These are phyloP conservation scores for Epicoccum sorghinum DNA, from an alignment of 2,329 filamentous ascomycete genomes.

Conservation along the genomic window DNA sequence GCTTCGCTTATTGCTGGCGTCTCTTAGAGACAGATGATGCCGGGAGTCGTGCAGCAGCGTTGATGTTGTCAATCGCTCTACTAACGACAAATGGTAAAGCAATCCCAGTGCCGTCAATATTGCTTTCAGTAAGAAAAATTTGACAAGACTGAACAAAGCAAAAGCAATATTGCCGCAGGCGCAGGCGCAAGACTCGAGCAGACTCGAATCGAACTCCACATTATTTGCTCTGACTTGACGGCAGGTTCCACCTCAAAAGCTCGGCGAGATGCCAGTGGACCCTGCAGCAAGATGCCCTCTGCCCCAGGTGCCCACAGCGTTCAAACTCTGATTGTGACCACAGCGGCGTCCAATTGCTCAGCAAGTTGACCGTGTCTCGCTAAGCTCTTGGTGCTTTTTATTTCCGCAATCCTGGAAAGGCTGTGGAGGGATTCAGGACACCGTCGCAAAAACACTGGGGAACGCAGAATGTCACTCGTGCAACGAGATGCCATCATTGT, in stretches of 20 bases:
- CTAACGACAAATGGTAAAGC: conserved; percentile 12
- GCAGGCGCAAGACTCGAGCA: background rate
- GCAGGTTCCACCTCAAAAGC: conserved; percentile 8
- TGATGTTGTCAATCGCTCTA: conserved; percentile 4
- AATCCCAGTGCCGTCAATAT: conserved; percentile 1
- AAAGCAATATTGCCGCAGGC: background rate
- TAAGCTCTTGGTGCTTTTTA: conserved; percentile 15
- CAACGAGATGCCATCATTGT: conserved; percentile 22
- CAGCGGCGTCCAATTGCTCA: conserved; percentile 3
- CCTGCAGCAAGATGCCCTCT: conserved; percentile 13
- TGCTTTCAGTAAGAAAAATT: background rate
- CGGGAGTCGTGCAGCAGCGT: conserved; percentile 11
- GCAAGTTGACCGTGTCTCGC: conserved; percentile 5
- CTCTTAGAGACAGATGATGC: conserved; percentile 1
- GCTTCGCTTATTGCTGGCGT: conserved; percentile 10
- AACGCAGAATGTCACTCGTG: conserved; percentile 19
- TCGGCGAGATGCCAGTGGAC: conserved; percentile 13
- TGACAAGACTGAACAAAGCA: background rate
- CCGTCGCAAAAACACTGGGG: conserved; percentile 17
- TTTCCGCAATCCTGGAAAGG: conserved; percentile 11
- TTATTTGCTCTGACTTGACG: conserved; percentile 1
- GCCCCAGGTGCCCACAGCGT: conserved; percentile 10
- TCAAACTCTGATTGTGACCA: conserved; percentile 3
- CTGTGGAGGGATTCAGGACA: conserved; percentile 2
- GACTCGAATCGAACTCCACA: conserved; percentile 4